Evolutionary conservation across 164 flowering plant species (phyloP), one percentile per base, ranked within the genome.

Genomic region (Magnolia kwangsiensis): DNA sequence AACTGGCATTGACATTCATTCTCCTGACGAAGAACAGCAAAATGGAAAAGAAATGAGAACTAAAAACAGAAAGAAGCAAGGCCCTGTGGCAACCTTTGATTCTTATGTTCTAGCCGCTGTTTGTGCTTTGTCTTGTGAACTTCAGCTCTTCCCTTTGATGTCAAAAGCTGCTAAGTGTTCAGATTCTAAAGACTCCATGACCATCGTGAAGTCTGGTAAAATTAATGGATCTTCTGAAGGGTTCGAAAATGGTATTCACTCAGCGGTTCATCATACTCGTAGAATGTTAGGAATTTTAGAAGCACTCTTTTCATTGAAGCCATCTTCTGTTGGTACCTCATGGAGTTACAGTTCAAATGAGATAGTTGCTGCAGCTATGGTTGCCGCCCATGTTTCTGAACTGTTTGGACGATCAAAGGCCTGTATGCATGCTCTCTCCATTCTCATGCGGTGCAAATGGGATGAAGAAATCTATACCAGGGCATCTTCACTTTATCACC

Each of bases 341-440:
- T 95, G 98, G 98, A 87, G 98, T 80, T 92, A 86, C 82, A 91
- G 97, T 81, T 93, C 98, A 81, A 95, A 88, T 84, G 98, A 95
- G 82, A 93, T 95, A 71, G 92, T 95, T 72, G 98, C 98, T 76
- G 98, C 98, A 61, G 99, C 98, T 72, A 93, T 95, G 99, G 99
- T 95, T 76, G 98, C 99, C 37, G 99, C 99, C 75, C 99, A 95
- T 83, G 82, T 93, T 72, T 95, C 98, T 76, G 98, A 93, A 78
- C 85, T 95, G 19, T 95, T 93, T 67, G 85, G 97, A 80, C 84
- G 88, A 45, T 93, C 99, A 51, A 95, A 93, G 84, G 90, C 97
- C 55, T 91, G 96, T 81, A 93, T 87, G 94, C 91, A 90, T 83
- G 90, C 98, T 67, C 92, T 95, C 20, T 89, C 95, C 73, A 84